phyloP scores from a whole-genome alignment of 2,329 filamentous ascomycete species.

The Trichoderma sp. region DNA sequence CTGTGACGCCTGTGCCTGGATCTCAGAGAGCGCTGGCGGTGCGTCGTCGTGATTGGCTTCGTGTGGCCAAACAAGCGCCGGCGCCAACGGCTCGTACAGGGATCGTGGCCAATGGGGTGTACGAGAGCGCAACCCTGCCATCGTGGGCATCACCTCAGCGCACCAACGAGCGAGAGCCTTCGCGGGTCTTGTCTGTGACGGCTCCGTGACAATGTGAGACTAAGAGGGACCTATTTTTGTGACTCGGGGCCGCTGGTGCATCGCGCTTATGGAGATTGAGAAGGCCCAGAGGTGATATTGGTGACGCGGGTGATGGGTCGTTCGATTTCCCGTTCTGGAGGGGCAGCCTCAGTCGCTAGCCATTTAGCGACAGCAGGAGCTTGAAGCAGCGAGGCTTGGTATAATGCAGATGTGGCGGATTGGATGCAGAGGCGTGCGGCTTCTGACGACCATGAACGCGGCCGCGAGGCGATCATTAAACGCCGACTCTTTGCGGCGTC shows the following conservation, averaged over 20 bases:
- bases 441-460: neutral
- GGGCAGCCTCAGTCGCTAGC: neutral
- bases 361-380: neutral
- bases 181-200: slow-evolving; percentile 16
- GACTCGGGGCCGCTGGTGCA: neutral
- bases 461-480: neutral
- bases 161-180: slow-evolving; percentile 15
- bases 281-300: slow-evolving; percentile 17
- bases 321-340: neutral
- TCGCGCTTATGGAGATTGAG: slow-evolving; percentile 20
- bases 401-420: neutral
- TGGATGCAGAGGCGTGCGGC: neutral
- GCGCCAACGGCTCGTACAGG: slow-evolving; percentile 6
- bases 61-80: slow-evolving; percentile 22
- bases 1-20: slow-evolving; percentile 17
- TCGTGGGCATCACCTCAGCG: slow-evolving; percentile 11
- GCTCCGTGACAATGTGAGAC: slow-evolving; percentile 11
- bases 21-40: neutral
- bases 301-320: neutral
- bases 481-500: neutral
- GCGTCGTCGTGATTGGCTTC: slow-evolving; percentile 23
- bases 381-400: neutral
- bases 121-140: neutral
- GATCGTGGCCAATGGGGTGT: slow-evolving; percentile 23
- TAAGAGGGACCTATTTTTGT: slow-evolving; percentile 18